phyloP scores from a whole-genome alignment of 2,329 filamentous ascomycete genomes.

The Talaromyces sp. region DNA sequence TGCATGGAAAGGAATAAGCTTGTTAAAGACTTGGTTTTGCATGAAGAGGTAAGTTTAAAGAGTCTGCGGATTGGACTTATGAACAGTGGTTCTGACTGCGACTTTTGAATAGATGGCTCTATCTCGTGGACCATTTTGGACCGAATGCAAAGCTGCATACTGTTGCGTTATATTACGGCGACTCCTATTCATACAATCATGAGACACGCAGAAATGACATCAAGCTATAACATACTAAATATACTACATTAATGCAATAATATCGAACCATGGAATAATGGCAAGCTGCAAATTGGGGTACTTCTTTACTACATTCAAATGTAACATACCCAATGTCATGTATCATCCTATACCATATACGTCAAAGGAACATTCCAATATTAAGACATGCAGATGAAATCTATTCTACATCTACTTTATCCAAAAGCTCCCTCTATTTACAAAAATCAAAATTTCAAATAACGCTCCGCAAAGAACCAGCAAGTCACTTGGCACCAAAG shows the following conservation, averaged over 20 bases:
- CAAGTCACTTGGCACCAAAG: constrained; percentile 7
- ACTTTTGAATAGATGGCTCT: background rate
- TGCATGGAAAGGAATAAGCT: background rate
- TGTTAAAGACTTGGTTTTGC: background rate
- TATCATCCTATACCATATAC: background rate
- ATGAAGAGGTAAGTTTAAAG: background rate
- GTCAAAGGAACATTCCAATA: background rate
- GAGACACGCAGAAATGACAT: background rate
- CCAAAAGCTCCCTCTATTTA: background rate
- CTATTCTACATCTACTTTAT: background rate
- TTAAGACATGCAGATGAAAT: background rate
- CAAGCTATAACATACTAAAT: background rate
- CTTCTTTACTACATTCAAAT: background rate
- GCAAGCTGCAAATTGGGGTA: background rate
- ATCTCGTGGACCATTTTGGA: too few relatives aligned
- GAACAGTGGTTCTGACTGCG: background rate
- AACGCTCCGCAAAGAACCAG: background rate
- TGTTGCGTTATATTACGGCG: background rate
- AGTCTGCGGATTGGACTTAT: background rate
- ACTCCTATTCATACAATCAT: background rate
- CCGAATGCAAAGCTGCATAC: too few relatives aligned
- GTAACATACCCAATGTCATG: background rate
- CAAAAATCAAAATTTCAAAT: background rate
- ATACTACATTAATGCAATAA: background rate
- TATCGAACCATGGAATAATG: background rate